phyloP scores from a whole-genome alignment of 148 eudicot genomes.

The Heliamphora exappendiculata region DNA sequence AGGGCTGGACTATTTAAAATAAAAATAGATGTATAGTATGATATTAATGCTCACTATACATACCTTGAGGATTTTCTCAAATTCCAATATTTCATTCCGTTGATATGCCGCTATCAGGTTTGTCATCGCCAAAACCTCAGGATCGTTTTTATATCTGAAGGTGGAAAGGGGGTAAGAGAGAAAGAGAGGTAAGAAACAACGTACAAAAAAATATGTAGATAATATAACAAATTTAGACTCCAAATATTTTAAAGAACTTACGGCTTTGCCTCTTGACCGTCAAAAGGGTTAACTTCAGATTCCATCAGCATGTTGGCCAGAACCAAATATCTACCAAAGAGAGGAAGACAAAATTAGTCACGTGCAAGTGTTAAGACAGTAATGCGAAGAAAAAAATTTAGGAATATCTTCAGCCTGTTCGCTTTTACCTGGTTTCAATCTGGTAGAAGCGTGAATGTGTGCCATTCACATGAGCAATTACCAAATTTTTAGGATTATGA shows the following conservation, averaged over 20 bases:
- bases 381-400: background rate
- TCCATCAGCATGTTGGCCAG: slow-evolving; percentile 97
- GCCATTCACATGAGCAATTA: background rate
- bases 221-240: background rate
- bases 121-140: slow-evolving; percentile 97
- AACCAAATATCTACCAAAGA: slow-evolving; percentile 69
- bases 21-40: background rate
- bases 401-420: background rate
- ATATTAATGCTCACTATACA: background rate
- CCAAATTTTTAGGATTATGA: background rate
- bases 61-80: slow-evolving; percentile 96
- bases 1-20: background rate
- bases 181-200: slow-evolving; percentile 9
- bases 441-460: background rate
- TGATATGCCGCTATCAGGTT: slow-evolving; percentile 95
- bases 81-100: slow-evolving; percentile 87
- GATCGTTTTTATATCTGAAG: slow-evolving; percentile 87
- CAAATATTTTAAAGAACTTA: slow-evolving; percentile 27
- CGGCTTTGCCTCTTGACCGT: slow-evolving; percentile 99
- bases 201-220: background rate
- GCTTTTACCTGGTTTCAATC: background rate
- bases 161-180: background rate
- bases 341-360: slow-evolving; percentile 1
- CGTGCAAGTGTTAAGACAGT: background rate
- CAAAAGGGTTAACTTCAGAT: slow-evolving; percentile 96